Conservation (phyloP, 2,329 filamentous ascomycete genomes). For the Stemphylium beticola region DNA sequence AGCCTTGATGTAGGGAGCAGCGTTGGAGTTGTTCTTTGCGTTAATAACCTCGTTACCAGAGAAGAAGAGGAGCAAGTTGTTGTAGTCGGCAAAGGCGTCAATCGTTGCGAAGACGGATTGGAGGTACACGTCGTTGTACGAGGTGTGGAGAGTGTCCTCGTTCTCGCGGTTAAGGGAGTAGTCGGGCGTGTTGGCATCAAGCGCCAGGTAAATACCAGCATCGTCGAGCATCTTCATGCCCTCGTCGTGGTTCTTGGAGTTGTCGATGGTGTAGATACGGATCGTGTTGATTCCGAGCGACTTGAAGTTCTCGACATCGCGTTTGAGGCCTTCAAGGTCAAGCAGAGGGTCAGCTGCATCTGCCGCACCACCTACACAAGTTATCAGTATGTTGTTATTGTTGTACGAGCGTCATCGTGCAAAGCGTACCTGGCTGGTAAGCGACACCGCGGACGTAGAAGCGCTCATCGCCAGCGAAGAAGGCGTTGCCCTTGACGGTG, state of each 20-base stretch:
- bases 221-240: slow-evolving; percentile 84
- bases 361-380: slow-evolving; percentile 48
- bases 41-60: slow-evolving; percentile 81
- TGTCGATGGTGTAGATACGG: slow-evolving; percentile 91
- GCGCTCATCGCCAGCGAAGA: slow-evolving; percentile 65
- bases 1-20: slow-evolving; percentile 74
- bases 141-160: slow-evolving; percentile 61
- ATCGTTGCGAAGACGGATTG: slow-evolving; percentile 80
- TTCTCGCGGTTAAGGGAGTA: slow-evolving; percentile 84
- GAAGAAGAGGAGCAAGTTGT: slow-evolving; percentile 85
- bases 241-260: slow-evolving; percentile 78
- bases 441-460: slow-evolving; percentile 68
- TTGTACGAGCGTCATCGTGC: slow-evolving; percentile 48
- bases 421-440: slow-evolving; percentile 65
- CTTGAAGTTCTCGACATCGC: slow-evolving; percentile 82
- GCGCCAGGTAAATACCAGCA: slow-evolving; percentile 88
- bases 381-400: slow-evolving; percentile 13
- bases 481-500: slow-evolving; percentile 67
- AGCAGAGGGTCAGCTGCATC: slow-evolving; percentile 72
- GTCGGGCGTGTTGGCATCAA: slow-evolving; percentile 86
- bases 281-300: slow-evolving; percentile 88
- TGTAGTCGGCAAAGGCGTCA: slow-evolving; percentile 80
- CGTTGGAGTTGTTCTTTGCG: slow-evolving; percentile 64
- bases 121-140: slow-evolving; percentile 88
- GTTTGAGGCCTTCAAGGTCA: slow-evolving; percentile 70